Percentiles rank a stretch among this genome's conserved stretches.
These are phyloP conservation scores for Hippophae rhamnoides DNA, from an alignment of 306 rosid species.

Conservation along the genomic window DNA sequence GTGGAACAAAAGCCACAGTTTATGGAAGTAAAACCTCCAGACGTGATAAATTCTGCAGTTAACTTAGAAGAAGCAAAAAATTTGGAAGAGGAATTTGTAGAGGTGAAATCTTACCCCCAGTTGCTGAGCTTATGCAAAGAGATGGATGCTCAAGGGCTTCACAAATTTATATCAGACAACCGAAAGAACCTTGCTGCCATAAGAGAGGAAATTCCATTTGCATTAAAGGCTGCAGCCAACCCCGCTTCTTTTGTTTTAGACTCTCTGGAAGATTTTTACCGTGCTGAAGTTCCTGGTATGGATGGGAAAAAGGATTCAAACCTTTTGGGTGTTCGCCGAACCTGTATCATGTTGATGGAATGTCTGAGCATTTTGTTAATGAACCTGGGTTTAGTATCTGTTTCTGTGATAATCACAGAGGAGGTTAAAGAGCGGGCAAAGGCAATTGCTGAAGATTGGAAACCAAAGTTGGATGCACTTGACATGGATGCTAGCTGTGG, in stretches of 20 bases:
- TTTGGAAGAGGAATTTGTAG: constrained; percentile 37
- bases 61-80: constrained; percentile 33
- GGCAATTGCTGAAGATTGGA: constrained; percentile 80
- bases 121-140: constrained; percentile 62
- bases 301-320: constrained; percentile 89
- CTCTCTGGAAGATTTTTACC: constrained; percentile 81
- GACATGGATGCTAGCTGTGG: constrained; percentile 95
- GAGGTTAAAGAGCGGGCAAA: constrained; percentile 67
- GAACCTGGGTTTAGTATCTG: constrained; percentile 30
- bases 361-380: constrained; percentile 65
- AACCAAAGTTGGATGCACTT: constrained; percentile 78
- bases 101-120: constrained; percentile 58
- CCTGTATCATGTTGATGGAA: constrained; percentile 98
- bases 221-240: constrained; percentile 65
- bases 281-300: constrained; percentile 45
- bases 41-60: constrained; percentile 39
- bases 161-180: constrained; percentile 87
- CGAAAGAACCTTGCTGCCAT: constrained; percentile 89
- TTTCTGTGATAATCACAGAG: constrained; percentile 50
- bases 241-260: constrained; percentile 79
- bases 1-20: constrained; percentile 6
- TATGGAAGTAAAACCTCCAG: constrained; percentile 52
- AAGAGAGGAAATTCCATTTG: constrained; percentile 83
- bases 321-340: constrained; percentile 85
- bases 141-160: constrained; percentile 88